phyloP scores from a whole-genome alignment of 1,284 basidiomycete genomes.

The Malassezia japonica region DNA sequence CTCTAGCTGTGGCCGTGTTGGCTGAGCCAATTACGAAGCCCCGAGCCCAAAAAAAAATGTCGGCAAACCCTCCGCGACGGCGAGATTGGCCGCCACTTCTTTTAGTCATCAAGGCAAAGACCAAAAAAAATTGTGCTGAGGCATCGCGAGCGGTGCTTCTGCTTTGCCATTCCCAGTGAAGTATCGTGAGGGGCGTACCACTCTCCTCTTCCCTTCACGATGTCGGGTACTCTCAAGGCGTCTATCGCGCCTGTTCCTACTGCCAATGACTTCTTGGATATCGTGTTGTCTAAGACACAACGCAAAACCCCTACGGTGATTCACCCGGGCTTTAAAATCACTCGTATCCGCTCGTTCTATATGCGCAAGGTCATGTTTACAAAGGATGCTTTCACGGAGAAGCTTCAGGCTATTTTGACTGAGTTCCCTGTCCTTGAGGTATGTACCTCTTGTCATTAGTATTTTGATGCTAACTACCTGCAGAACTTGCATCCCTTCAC shows the following conservation, averaged over 20 bases:
- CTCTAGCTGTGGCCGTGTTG: no score
- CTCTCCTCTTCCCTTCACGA: neutral
- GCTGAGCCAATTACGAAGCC: no score
- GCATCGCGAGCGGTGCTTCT: no score
- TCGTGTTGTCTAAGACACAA: conserved; percentile 84
- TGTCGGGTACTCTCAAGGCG: conserved; percentile 38
- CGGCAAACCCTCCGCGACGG: no score
- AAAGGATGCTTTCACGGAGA: conserved; percentile 93
- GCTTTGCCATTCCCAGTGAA: no score
- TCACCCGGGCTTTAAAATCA: conserved; percentile 84
- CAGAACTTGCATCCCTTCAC: conserved; percentile 46
- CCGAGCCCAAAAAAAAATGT: no score
- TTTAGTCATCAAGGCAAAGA: neutral
- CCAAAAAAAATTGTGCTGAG: neutral
- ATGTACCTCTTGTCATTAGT: conserved; percentile 23
- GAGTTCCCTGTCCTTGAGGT: conserved; percentile 97
- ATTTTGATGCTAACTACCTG: conserved; percentile 6
- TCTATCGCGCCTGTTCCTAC: conserved; percentile 89
- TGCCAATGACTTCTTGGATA: conserved; percentile 87
- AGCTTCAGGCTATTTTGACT: conserved; percentile 79
- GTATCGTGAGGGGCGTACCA: neutral
- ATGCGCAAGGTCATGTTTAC: conserved; percentile 99
- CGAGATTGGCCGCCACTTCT: neutral
- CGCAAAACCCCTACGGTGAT: conserved; percentile 88
- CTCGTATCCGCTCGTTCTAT: conserved; percentile 77